Percentiles rank a stretch among this genome's conserved stretches.
Conservation (phyloP, 495 filamentous ascomycete genomes). For the Trichoderma asperelloides region DNA sequence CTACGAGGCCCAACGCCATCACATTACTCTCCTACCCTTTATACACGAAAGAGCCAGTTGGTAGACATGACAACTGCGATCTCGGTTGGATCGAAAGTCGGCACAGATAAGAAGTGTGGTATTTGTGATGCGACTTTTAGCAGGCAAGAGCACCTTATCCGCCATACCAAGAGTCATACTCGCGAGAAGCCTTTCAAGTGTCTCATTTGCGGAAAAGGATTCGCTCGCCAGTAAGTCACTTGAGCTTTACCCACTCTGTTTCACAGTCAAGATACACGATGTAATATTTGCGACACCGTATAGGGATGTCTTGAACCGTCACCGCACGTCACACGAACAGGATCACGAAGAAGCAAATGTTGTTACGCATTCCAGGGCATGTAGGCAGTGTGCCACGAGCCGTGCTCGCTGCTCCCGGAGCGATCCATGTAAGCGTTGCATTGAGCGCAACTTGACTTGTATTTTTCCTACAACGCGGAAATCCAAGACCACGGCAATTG, state of each 20-base stretch:
- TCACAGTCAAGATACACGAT: neutral
- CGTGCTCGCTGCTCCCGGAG: neutral
- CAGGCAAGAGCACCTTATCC: neutral
- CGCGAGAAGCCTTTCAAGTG: neutral
- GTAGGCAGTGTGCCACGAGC: neutral
- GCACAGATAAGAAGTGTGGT: neutral
- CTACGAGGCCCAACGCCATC: neutral
- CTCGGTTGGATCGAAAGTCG: neutral
- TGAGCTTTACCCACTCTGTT: neutral
- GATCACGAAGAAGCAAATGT: neutral
- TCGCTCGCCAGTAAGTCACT: neutral
- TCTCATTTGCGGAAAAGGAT: neutral
- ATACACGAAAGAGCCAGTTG: neutral
- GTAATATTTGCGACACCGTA: neutral
- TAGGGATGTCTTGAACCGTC: neutral
- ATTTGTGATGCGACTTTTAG: neutral
- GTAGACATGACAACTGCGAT: neutral
- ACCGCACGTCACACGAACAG: neutral
- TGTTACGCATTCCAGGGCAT: neutral
- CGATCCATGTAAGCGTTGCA: neutral
- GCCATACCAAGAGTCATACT: neutral
- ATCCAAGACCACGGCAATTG: neutral
- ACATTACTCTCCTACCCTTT: neutral
- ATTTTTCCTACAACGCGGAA: neutral
- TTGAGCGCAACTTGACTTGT: neutral